phyloP scores from a whole-genome alignment of 257 asterid genomes.

The Scutellaria baicalensis region DNA sequence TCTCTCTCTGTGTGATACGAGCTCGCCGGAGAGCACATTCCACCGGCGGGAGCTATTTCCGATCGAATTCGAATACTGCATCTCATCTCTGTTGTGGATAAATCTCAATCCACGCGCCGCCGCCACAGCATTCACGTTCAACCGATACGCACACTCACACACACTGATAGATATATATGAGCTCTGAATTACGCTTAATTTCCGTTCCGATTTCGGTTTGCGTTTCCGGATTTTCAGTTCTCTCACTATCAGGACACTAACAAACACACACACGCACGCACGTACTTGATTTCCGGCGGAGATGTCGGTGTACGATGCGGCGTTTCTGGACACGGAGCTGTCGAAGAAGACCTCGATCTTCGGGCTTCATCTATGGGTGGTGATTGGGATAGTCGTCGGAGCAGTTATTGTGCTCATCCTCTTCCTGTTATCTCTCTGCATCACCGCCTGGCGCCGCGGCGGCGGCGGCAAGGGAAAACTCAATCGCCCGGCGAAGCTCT shows the following conservation, averaged over 20 bases:
- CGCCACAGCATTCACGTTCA: not conserved
- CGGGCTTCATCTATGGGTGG: conserved; percentile 81
- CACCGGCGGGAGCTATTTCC: conserved; percentile 9
- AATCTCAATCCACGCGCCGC: not conserved
- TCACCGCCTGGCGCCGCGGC: conserved; percentile 78
- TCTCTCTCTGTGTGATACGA: not conserved
- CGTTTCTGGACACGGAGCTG: conserved; percentile 58
- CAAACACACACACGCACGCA: not conserved
- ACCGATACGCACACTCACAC: not conserved
- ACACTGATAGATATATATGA: not conserved
- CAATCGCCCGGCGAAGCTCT: conserved; percentile 19
- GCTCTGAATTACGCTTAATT: not conserved
- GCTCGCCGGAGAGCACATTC: conserved; percentile 20
- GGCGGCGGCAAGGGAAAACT: conserved; percentile 24
- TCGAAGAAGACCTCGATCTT: conserved; percentile 83
- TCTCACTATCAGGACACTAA: conserved; percentile 9
- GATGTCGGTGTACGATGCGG: conserved; percentile 72
- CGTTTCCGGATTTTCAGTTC: conserved; percentile 11
- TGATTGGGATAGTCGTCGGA: conserved; percentile 85
- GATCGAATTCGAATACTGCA: not conserved
- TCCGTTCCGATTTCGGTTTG: conserved; percentile 18
- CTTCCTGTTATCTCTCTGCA: conserved; percentile 67
- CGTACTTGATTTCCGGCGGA: conserved; percentile 5
- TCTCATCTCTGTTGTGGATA: not conserved
- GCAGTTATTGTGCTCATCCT: conserved; percentile 75